These are phyloP conservation scores for Hyaloscypha finlandica DNA, from an alignment of 495 filamentous ascomycete species.

Conservation along the genomic window DNA sequence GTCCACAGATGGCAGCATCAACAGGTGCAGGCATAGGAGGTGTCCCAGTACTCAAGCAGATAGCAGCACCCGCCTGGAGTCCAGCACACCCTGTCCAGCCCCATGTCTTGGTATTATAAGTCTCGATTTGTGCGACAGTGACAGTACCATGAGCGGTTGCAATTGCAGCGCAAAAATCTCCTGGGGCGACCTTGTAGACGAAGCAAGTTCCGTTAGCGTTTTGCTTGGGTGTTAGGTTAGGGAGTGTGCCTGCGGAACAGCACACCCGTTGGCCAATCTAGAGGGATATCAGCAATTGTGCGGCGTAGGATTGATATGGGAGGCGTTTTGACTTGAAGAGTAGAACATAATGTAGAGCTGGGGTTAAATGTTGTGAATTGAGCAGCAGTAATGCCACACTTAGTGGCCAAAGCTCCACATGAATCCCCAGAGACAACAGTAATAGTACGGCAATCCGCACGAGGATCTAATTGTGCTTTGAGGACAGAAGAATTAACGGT, in stretches of 20 bases:
- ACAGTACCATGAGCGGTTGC: slow-evolving; percentile 36
- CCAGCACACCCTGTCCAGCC: slow-evolving; percentile 48
- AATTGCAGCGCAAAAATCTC: slow-evolving; percentile 41
- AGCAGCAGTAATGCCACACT: slow-evolving; percentile 42
- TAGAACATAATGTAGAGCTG: slow-evolving; percentile 37
- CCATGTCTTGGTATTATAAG: slow-evolving; percentile 50
- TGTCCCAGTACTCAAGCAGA: slow-evolving; percentile 51
- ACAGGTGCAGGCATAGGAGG: slow-evolving; percentile 47
- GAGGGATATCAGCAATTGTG: slow-evolving; percentile 24
- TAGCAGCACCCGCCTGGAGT: slow-evolving; percentile 33
- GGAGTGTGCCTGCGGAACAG: slow-evolving; percentile 44
- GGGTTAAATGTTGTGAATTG: slow-evolving; percentile 46
- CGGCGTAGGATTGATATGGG: no score
- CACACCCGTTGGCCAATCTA: slow-evolving; percentile 44
- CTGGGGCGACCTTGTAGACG: slow-evolving; percentile 35
- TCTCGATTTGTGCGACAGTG: slow-evolving; percentile 36
- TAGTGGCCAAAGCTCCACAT: slow-evolving; percentile 42
- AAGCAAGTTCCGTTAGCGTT: slow-evolving; percentile 46
- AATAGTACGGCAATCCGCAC: no score
- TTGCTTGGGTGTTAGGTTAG: slow-evolving; percentile 41
- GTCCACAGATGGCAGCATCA: slow-evolving; percentile 46
- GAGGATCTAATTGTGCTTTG: no score
- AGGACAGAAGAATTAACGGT: no score
- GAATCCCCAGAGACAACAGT: no score
- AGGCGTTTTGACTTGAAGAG: not conserved